Conservation (phyloP, 75 land plant species). For the Gnetum montanum region DNA sequence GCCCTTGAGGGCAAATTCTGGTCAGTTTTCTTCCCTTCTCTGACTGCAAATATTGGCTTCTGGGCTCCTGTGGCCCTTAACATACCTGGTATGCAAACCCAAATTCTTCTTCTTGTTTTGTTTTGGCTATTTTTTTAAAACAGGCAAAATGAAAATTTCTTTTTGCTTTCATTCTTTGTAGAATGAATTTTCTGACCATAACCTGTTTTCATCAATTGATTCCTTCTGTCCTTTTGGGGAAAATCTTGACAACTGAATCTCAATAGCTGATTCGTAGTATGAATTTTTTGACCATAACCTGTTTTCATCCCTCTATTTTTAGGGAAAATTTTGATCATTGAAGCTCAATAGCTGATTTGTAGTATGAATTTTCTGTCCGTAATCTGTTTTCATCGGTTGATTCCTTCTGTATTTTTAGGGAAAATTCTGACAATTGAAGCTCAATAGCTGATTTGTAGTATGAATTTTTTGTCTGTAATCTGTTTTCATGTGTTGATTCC, state of each 20-base stretch:
- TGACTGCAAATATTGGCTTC: slow-evolving; percentile 86
- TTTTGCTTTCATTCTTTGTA: neutral
- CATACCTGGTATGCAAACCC: slow-evolving; percentile 52
- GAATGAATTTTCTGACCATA: too few species aligned
- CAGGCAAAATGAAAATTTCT: neutral
- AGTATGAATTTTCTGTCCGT: neutral
- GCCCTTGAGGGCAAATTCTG: slow-evolving; percentile 43
- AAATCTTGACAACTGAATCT: neutral
- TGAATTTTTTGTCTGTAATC: too few species aligned
- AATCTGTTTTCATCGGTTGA: neutral
- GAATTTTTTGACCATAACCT: neutral
- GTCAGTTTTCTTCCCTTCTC: slow-evolving; percentile 78
- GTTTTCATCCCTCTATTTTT: neutral
- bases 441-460: neutral
- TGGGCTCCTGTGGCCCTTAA: slow-evolving; percentile 86
- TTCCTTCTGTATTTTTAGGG: neutral
- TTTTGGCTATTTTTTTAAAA: neutral
- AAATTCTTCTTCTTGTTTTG: neutral
- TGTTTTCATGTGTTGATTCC: neutral
- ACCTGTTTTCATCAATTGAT: neutral
- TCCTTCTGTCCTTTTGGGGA: neutral
- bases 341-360: neutral
- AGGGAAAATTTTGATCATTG: neutral
- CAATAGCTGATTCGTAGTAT: neutral
- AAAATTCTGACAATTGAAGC: neutral